These are phyloP conservation scores for Endocalyx cinctus DNA, from an alignment of 2,329 filamentous ascomycete species.

Conservation along the genomic window DNA sequence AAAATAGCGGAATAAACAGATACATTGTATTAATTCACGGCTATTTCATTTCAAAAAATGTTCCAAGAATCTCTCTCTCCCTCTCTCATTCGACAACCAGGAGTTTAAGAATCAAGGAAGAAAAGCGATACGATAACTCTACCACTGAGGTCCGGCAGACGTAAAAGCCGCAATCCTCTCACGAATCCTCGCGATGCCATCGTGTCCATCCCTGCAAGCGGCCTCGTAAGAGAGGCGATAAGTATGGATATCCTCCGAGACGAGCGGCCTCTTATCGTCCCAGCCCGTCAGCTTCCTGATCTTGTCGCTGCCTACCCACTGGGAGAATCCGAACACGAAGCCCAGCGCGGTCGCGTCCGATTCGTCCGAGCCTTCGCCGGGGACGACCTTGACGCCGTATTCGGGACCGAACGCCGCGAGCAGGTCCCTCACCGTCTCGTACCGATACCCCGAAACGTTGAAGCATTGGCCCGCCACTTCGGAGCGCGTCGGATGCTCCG, in stretches of 20 bases:
- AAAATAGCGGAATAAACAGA: too few species aligned
- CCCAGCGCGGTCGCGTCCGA: conserved; percentile 11
- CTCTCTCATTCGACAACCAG: too few species aligned
- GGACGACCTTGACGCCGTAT: conserved; percentile 37
- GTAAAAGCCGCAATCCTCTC: conserved; percentile 12
- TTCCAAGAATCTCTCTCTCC: too few species aligned
- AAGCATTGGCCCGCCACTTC: conserved; percentile 35
- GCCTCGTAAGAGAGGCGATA: conserved; percentile 37
- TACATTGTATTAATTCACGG: too few species aligned
- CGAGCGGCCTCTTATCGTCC: conserved; percentile 31
- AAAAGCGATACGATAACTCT: too few species aligned
- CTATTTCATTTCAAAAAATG: too few species aligned
- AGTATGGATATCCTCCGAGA: conserved; percentile 30
- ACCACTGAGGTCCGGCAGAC: too few species aligned
- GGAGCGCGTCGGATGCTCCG: conserved; percentile 26
- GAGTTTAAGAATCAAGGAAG: too few species aligned
- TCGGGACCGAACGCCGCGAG: conserved; percentile 32
- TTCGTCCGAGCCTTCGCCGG: conserved; percentile 23
- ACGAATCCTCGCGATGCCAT: conserved; percentile 21
- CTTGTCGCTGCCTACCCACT: conserved; percentile 40
- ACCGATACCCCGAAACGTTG: conserved; percentile 40
- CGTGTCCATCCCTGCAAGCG: conserved; percentile 14
- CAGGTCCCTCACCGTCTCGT: conserved; percentile 40
- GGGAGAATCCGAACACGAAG: conserved; percentile 30
- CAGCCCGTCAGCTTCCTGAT: conserved; percentile 36